phyloP scores from a whole-genome alignment of 306 rosid genomes.

The Pterocarpus santalinus region DNA sequence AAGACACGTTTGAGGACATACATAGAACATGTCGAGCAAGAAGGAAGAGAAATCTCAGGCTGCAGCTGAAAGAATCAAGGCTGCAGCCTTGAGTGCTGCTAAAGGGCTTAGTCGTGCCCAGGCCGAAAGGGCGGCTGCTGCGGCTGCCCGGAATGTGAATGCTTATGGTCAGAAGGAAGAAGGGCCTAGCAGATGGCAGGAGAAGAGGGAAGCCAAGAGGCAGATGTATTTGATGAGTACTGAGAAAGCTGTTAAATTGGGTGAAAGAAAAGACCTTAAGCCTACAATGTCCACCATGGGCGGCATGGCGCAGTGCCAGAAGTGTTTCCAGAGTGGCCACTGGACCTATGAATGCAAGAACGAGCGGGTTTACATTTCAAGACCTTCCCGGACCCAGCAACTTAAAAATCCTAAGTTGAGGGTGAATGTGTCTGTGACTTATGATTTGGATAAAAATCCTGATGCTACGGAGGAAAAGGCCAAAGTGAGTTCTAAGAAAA shows the following conservation, averaged over 20 bases:
- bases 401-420: slow-evolving; percentile 92
- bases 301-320: slow-evolving; percentile 83
- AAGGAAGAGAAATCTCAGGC: slow-evolving; percentile 97
- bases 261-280: slow-evolving; percentile 88
- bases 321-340: slow-evolving; percentile 88
- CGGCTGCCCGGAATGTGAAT: slow-evolving; percentile 95
- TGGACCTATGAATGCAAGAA: slow-evolving; percentile 99
- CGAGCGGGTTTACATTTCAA: slow-evolving; percentile 89
- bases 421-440: slow-evolving; percentile 58
- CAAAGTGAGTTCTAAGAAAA: slow-evolving; percentile 58
- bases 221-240: slow-evolving; percentile 99
- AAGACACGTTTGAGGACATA: slow-evolving; percentile 23
- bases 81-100: slow-evolving; percentile 91
- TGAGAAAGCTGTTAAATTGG: slow-evolving; percentile 93
- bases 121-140: slow-evolving; percentile 94
- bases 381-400: slow-evolving; percentile 95
- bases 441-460: slow-evolving; percentile 67
- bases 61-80: slow-evolving; percentile 97
- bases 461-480: slow-evolving; percentile 61
- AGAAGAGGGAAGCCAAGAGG: slow-evolving; percentile 97
- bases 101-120: slow-evolving; percentile 99
- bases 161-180: slow-evolving; percentile 99
- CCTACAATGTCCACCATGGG: slow-evolving; percentile 58
- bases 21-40: slow-evolving; percentile 81
- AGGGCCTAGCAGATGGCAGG: slow-evolving; percentile 99